phyloP scores from a whole-genome alignment of 306 rosid species.

The Begonia masoniana region DNA sequence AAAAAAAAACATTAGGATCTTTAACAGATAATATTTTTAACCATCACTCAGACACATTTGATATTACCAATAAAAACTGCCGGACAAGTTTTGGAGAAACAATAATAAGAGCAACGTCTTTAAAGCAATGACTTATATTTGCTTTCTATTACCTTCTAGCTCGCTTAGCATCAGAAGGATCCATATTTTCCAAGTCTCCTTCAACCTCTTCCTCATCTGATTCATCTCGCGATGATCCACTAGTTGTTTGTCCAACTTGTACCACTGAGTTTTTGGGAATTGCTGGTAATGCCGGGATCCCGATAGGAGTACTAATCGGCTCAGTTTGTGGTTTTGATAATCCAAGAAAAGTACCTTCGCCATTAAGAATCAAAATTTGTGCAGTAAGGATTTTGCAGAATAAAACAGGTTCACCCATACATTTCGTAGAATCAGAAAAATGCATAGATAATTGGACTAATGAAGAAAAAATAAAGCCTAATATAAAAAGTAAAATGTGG shows the following conservation, averaged over 20 bases:
- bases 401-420: background rate
- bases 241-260: constrained; percentile 28
- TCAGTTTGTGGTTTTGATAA: constrained; percentile 18
- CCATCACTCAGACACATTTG: too few species aligned
- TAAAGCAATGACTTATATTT: too few species aligned
- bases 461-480: too few species aligned
- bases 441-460: too few species aligned
- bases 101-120: too few species aligned
- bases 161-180: constrained; percentile 42
- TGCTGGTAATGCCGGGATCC: constrained; percentile 26
- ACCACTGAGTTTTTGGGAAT: constrained; percentile 16
- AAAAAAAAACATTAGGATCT: too few species aligned
- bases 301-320: constrained; percentile 18
- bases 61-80: too few species aligned
- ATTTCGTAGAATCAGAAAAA: too few species aligned
- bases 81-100: too few species aligned
- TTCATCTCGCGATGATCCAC: constrained; percentile 51
- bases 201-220: constrained; percentile 52
- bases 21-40: too few species aligned
- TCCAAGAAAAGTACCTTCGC: constrained; percentile 14
- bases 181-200: constrained; percentile 37
- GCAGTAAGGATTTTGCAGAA: too few species aligned
- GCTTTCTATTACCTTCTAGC: constrained; percentile 32
- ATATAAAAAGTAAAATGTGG: too few species aligned
- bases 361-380: background rate